These are phyloP conservation scores for Arthroderma sp. DNA, from an alignment of 2,329 filamentous ascomycete species.

Conservation along the genomic window DNA sequence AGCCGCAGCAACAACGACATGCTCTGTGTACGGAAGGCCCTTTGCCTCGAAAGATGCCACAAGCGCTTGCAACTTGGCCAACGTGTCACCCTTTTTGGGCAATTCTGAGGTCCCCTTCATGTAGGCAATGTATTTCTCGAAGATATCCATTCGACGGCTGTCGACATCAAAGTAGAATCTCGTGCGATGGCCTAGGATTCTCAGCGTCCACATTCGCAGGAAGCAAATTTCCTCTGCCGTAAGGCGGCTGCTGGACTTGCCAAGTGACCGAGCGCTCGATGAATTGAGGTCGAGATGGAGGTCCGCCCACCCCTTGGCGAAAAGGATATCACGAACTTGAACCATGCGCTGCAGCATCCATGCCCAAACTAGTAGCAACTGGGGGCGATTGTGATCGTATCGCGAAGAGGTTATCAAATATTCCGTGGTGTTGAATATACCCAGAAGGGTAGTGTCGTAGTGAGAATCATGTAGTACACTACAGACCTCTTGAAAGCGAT, in stretches of 20 bases:
- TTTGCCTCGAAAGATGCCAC: neutral
- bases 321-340: neutral
- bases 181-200: conserved; percentile 1
- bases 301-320: neutral
- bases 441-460: conserved; percentile 18
- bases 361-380: conserved; percentile 24
- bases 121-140: conserved; percentile 4
- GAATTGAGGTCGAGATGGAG: neutral
- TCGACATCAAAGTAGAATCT: neutral
- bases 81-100: neutral
- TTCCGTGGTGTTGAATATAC: conserved; percentile 26
- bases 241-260: neutral
- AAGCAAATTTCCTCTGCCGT: neutral
- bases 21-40: neutral
- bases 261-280: neutral
- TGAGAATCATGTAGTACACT: conserved; percentile 17
- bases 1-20: neutral
- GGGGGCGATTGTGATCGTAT: conserved; percentile 13
- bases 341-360: conserved; percentile 14
- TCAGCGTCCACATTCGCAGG: conserved; percentile 11
- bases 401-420: conserved; percentile 17
- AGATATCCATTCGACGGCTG: neutral
- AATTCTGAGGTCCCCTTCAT: neutral
- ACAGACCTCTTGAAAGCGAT: conserved; percentile 13
- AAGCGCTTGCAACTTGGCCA: neutral